These are phyloP conservation scores for Canariomyces notabilis DNA, from an alignment of 2,329 filamentous ascomycete species.

Conservation along the genomic window DNA sequence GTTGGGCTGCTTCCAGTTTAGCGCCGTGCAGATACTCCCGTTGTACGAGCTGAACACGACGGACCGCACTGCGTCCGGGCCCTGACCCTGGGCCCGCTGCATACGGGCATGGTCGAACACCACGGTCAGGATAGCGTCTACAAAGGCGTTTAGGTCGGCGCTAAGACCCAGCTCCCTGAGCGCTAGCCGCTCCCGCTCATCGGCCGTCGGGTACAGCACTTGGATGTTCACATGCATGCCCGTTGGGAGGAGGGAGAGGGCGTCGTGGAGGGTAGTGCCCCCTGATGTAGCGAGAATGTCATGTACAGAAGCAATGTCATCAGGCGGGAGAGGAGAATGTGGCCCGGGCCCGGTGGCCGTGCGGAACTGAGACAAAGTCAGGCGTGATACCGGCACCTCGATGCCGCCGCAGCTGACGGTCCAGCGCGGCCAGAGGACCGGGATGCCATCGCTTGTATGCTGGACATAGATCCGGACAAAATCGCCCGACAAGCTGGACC, in stretches of 20 bases:
- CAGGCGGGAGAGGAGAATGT: conserved; percentile 35
- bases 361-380: conserved; percentile 70
- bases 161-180: conserved; percentile 60
- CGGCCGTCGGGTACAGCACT: conserved; percentile 73
- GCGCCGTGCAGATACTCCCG: conserved; percentile 78
- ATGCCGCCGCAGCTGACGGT: conserved; percentile 70
- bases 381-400: conserved; percentile 73
- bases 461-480: conserved; percentile 91
- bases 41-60: conserved; percentile 96
- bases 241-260: conserved; percentile 67
- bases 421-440: conserved; percentile 84
- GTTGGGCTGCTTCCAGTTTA: conserved; percentile 99
- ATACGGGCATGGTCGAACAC: conserved; percentile 87
- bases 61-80: conserved; percentile 67
- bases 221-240: conserved; percentile 89
- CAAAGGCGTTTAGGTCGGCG: conserved; percentile 78
- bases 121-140: conserved; percentile 74
- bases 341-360: conserved; percentile 42
- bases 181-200: conserved; percentile 59
- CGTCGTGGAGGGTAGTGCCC: conserved; percentile 74
- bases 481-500: conserved; percentile 91
- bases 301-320: conserved; percentile 62
- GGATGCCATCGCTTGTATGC: conserved; percentile 79
- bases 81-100: conserved; percentile 51
- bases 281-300: conserved; percentile 62